phyloP scores from a whole-genome alignment of 2,329 filamentous ascomycete species.

The Fusarium mexicanum region DNA sequence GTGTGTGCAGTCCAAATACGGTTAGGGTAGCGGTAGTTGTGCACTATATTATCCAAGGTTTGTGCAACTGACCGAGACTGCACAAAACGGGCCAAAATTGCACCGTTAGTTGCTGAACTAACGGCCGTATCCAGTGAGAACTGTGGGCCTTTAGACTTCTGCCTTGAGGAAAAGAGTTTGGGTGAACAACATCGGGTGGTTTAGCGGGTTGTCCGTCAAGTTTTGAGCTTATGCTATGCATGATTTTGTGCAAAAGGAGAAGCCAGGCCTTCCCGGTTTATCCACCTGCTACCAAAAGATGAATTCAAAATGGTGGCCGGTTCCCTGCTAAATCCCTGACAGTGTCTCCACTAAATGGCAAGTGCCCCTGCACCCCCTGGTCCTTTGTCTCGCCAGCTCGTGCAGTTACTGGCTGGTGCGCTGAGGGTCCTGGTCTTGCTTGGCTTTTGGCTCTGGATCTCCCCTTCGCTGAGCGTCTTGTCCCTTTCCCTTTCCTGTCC shows the following conservation, averaged over 20 bases:
- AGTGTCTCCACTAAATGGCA: conserved; percentile 9
- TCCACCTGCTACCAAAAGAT: conserved; percentile 19
- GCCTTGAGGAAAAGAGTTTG: neutral
- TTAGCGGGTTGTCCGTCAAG: neutral
- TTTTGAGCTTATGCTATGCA: conserved; percentile 19
- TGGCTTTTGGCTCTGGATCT: conserved; percentile 3
- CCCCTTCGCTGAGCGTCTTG: conserved; percentile 29
- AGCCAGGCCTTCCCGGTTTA: conserved; percentile 7
- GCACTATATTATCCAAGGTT: neutral
- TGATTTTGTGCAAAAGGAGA: conserved; percentile 28
- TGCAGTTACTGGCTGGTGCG: conserved; percentile 23
- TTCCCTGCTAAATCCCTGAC: conserved; percentile 27
- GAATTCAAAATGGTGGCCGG: conserved; percentile 28
- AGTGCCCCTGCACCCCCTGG: conserved; percentile 28
- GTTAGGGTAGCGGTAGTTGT: conserved; percentile 9
- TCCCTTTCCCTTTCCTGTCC: conserved; percentile 39
- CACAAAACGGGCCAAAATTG: neutral
- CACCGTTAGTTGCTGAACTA: neutral
- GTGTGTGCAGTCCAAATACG: neutral
- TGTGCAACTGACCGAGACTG: neutral
- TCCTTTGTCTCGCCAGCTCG: conserved; percentile 20
- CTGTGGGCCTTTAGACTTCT: neutral
- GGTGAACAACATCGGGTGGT: neutral
- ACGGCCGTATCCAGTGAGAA: neutral
- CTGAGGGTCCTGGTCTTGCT: conserved; percentile 14